Evolutionary conservation across 2,329 filamentous ascomycete genomes (phyloP).

Genomic region (Sporothrix globosa): DNA sequence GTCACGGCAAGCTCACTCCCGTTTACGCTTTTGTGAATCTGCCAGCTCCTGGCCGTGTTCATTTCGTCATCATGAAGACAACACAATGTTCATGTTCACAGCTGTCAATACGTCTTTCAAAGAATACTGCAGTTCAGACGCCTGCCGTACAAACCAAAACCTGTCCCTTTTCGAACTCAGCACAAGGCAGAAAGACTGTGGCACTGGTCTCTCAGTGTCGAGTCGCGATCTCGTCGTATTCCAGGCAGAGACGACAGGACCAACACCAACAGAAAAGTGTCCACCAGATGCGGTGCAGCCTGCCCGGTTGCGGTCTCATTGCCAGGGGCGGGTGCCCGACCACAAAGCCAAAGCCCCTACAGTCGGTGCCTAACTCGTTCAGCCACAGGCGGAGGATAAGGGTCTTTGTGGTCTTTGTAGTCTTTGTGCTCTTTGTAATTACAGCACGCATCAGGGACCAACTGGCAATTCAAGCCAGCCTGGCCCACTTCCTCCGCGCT

Average conservation of each 20-base stretch:
- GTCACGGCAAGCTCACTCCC: too few species aligned
- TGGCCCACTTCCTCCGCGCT: not conserved
- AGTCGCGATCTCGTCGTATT: not conserved
- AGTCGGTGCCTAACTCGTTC: slow-evolving; percentile 25
- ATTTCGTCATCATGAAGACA: too few species aligned
- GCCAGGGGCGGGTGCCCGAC: not conserved
- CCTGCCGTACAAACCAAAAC: not conserved
- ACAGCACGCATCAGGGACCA: not conserved
- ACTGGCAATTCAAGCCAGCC: slow-evolving; percentile 5
- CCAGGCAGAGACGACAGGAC: slow-evolving; percentile 18
- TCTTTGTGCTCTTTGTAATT: not conserved
- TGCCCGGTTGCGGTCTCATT: not conserved
- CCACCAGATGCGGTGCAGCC: not conserved
- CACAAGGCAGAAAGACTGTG: slow-evolving; percentile 11
- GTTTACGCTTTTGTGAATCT: too few species aligned
- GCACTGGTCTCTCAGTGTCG: not conserved
- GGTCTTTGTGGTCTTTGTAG: not conserved
- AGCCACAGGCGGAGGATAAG: not conserved
- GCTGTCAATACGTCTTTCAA: too few species aligned
- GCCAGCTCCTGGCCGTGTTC: too few species aligned
- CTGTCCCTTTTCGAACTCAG: not conserved
- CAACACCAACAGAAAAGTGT: not conserved
- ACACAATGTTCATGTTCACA: too few species aligned
- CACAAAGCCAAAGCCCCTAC: not conserved
- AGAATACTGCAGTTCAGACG: not conserved